These are phyloP conservation scores for Ustulina deusta DNA, from an alignment of 2,329 filamentous ascomycete genomes.

Conservation along the genomic window DNA sequence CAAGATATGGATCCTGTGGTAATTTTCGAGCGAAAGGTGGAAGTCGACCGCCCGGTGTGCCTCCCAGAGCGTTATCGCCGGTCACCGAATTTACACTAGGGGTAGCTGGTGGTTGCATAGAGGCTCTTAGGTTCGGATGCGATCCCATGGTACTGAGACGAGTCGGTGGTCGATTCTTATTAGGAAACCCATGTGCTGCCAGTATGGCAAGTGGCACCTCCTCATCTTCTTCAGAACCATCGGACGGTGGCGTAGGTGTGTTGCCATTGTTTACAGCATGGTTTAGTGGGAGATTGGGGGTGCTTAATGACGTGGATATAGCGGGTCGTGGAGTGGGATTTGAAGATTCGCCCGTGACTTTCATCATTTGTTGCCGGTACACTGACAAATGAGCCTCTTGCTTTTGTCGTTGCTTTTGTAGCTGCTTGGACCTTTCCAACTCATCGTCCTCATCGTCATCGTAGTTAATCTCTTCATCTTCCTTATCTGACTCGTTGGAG, in stretches of 20 bases:
- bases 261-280: slow-evolving; percentile 51
- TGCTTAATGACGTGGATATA: slow-evolving; percentile 70
- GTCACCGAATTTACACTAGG: slow-evolving; percentile 68
- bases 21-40: slow-evolving; percentile 86
- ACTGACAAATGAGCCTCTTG: slow-evolving; percentile 91
- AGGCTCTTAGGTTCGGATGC: slow-evolving; percentile 76
- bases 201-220: slow-evolving; percentile 89
- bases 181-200: slow-evolving; percentile 88
- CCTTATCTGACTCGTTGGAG: slow-evolving; percentile 57
- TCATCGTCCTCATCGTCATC: slow-evolving; percentile 78
- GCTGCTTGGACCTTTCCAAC: slow-evolving; percentile 76
- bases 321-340: slow-evolving; percentile 64
- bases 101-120: slow-evolving; percentile 59
- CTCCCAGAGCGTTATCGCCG: slow-evolving; percentile 59
- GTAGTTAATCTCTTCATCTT: slow-evolving; percentile 59
- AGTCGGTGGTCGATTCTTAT: slow-evolving; percentile 79
- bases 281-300: slow-evolving; percentile 66
- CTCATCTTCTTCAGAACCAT: slow-evolving; percentile 83
- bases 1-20: slow-evolving; percentile 86
- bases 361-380: slow-evolving; percentile 96
- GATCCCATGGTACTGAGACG: slow-evolving; percentile 73
- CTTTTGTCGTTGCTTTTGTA: slow-evolving; percentile 82
- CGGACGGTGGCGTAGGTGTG: slow-evolving; percentile 55
- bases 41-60: slow-evolving; percentile 63
- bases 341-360: slow-evolving; percentile 82